phyloP scores from a whole-genome alignment of 2,329 filamentous ascomycete species.

The Verticillium alfalfae region DNA sequence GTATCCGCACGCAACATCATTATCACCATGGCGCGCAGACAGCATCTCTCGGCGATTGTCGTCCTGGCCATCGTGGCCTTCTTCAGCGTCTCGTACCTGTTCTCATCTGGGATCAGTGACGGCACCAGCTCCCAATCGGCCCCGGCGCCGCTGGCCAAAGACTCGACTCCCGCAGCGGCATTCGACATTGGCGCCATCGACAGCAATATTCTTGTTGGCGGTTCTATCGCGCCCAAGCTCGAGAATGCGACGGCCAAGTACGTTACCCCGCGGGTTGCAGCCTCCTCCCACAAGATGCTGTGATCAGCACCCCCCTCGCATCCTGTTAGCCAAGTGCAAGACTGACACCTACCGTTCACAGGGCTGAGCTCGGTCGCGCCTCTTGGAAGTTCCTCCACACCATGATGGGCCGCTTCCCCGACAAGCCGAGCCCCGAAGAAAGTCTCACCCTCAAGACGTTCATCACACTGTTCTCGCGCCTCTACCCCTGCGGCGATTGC shows the following conservation, averaged over 20 bases:
- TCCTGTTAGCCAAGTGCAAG: not conserved
- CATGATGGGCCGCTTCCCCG: constrained; percentile 65
- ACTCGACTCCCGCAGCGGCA: constrained; percentile 8
- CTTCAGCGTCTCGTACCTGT: constrained; percentile 53
- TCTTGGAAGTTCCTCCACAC: constrained; percentile 68
- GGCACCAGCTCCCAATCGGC: not conserved
- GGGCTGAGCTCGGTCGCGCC: constrained; percentile 60
- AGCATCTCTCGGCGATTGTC: constrained; percentile 48
- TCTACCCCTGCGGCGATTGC: constrained; percentile 68
- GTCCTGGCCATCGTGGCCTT: constrained; percentile 50
- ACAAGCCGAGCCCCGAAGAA: constrained; percentile 57
- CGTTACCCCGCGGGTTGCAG: constrained; percentile 13
- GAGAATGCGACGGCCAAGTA: constrained; percentile 79
- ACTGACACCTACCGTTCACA: constrained; percentile 15
- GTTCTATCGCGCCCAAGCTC: constrained; percentile 72
- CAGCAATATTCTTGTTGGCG: constrained; percentile 52
- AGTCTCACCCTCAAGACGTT: constrained; percentile 58
- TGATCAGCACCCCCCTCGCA: not conserved
- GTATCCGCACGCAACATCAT: not conserved
- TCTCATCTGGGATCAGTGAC: constrained; percentile 36
- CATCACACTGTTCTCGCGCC: constrained; percentile 60
- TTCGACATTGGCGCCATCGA: constrained; percentile 38
- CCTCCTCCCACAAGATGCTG: not conserved
- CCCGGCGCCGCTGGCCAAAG: constrained; percentile 8
- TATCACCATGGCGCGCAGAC: constrained; percentile 43